Evolutionary conservation across 1,139 yeast species (phyloP), one percentile per base, ranked within the genome.

Genomic region (Geotrichum bryndzae): DNA sequence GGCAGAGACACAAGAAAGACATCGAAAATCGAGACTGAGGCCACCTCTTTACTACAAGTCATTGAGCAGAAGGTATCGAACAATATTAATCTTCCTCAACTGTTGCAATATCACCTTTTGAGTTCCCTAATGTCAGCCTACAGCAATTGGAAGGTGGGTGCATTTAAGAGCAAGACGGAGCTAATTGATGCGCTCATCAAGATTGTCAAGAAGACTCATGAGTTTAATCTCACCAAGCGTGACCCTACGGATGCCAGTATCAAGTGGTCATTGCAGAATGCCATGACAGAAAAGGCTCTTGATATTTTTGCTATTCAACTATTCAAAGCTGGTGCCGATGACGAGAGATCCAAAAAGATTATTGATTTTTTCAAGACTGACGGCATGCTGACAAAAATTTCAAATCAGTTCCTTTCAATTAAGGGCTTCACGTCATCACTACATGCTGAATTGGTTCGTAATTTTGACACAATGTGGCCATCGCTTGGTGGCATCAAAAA

Each of bases 271-370:
- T 46, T 46, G n/a, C 55, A 82, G 60, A 80, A 82, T 66, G 82
- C 82, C 61, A 75, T 87, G 58, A 77, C 85, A 3, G 83, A 96
- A 0, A 84, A 86, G 68, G 83, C 89, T 22, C 82, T 89, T 3
- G 94, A 88, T 67, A 85, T 90, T 10, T 78, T 90, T 64, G 90
- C 97, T 0, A 77, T 90, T 51, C 83, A 87, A 62, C 75, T 89
- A 46, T 89, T 85, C 74, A 85, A 90, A 53, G 45, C 45, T 11
- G 45, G 45, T n/a, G 45, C 45, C n/a, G 45, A 38, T 6, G 45
- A 38, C n/a, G 45, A 38, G n/a, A 15, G 45, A 18, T 73, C 74
- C 11, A 69, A 54, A 8, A 69, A 75, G 23, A 77, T 80, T 48
- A 80, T 89, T 11, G 73, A 79, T 31, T 70, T 76, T 2, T 73